Evolutionary conservation across 176 grass and related monocot species (phyloP).

Genomic region (Areca catechu): DNA sequence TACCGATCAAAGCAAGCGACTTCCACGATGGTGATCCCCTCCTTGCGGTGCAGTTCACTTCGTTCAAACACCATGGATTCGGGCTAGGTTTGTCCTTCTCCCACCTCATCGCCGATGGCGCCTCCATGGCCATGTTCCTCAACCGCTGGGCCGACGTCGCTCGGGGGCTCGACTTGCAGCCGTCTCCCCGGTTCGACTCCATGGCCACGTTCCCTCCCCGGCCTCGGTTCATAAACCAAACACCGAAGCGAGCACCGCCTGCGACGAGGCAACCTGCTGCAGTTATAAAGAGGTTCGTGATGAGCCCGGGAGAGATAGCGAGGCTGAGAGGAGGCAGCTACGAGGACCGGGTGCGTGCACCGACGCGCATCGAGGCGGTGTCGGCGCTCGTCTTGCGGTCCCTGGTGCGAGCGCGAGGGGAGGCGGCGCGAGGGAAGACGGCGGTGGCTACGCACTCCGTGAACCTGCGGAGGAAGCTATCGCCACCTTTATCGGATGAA

Average conservation of each 20-base stretch:
- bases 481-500: neutral
- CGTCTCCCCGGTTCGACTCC: neutral
- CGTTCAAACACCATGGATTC: neutral
- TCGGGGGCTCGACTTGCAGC: neutral
- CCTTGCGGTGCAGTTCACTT: neutral
- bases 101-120: neutral
- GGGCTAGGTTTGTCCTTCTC: neutral
- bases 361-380: neutral
- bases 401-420: neutral
- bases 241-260: neutral
- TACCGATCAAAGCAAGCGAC: neutral
- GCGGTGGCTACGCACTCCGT: neutral
- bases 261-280: neutral
- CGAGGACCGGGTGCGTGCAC: neutral
- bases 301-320: neutral
- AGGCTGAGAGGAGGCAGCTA: neutral
- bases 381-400: neutral
- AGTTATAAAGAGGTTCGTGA: neutral
- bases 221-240: neutral
- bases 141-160: neutral
- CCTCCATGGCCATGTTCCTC: constrained; percentile 1
- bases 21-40: neutral
- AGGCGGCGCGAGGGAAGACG: neutral
- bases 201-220: neutral
- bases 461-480: neutral